Evolutionary conservation across 305 asterid species (phyloP).

Genomic region (Solanum hybrid): DNA sequence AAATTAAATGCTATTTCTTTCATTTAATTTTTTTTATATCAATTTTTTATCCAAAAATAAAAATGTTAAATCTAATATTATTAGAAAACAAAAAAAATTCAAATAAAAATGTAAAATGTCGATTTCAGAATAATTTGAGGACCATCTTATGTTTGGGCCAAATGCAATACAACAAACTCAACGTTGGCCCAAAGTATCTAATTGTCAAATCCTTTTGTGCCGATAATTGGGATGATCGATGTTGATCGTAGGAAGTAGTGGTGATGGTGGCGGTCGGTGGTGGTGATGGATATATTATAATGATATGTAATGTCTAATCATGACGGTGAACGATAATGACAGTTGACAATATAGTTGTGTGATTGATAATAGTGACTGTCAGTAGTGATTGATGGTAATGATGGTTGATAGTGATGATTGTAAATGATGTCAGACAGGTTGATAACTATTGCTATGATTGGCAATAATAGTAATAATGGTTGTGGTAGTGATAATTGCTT

Average conservation of each 20-base stretch:
- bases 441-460: neutral
- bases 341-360: neutral
- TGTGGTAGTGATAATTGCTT: no score
- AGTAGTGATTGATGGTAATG: neutral
- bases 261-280: neutral
- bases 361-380: neutral
- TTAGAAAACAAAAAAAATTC: neutral
- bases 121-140: neutral
- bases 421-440: neutral
- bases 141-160: neutral
- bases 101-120: neutral
- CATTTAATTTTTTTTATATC: neutral
- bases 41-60: neutral
- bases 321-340: neutral
- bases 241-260: neutral
- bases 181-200: neutral
- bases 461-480: neutral
- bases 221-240: neutral
- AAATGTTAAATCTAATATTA: neutral
- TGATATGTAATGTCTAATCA: neutral
- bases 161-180: neutral
- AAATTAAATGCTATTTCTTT: neutral
- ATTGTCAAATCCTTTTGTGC: neutral
- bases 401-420: neutral
- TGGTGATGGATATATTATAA: neutral